Conservation (phyloP, 306 rosid genomes). For the Casuarina cunninghamiana region DNA sequence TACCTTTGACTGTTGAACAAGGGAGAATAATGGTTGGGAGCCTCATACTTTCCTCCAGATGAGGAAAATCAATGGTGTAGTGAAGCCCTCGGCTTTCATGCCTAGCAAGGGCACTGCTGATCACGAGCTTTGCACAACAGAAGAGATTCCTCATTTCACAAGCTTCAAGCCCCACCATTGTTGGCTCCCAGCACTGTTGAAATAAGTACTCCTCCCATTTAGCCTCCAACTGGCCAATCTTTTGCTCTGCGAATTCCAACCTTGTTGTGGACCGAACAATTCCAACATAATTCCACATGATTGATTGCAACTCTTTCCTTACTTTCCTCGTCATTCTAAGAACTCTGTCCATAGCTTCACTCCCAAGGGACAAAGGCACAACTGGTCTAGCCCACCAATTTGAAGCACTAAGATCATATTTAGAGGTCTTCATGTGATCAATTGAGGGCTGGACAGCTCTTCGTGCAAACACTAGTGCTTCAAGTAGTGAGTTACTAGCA, state of each 20-base stretch:
- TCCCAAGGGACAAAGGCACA: constrained; percentile 51
- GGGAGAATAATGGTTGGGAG: constrained; percentile 91
- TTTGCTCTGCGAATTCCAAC: constrained; percentile 70
- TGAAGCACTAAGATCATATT: constrained; percentile 48
- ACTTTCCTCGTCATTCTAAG: constrained; percentile 44
- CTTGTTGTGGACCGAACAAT: constrained; percentile 79
- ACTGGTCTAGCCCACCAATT: constrained; percentile 63
- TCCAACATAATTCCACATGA: constrained; percentile 87
- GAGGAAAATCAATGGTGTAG: constrained; percentile 84
- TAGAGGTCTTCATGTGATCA: constrained; percentile 64
- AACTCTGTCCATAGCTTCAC: constrained; percentile 37
- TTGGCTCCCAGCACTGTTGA: constrained; percentile 72
- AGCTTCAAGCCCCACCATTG: constrained; percentile 79
- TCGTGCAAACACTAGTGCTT: constrained; percentile 90
- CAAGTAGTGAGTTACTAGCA: constrained; percentile 96
- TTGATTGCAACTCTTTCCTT: constrained; percentile 68
- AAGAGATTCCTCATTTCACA: constrained; percentile 95
- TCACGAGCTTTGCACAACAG: constrained; percentile 83
- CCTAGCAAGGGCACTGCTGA: constrained; percentile 86
- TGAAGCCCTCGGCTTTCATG: constrained; percentile 96
- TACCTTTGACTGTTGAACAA: constrained; percentile 50
- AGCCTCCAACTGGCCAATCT: constrained; percentile 63
- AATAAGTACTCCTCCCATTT: constrained; percentile 79
- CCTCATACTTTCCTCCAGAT: constrained; percentile 81
- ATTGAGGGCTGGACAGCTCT: constrained; percentile 91